Base-by-base conservation (phyloP, 768 basidiomycete species). In the Suillus clintonianus region DNA sequence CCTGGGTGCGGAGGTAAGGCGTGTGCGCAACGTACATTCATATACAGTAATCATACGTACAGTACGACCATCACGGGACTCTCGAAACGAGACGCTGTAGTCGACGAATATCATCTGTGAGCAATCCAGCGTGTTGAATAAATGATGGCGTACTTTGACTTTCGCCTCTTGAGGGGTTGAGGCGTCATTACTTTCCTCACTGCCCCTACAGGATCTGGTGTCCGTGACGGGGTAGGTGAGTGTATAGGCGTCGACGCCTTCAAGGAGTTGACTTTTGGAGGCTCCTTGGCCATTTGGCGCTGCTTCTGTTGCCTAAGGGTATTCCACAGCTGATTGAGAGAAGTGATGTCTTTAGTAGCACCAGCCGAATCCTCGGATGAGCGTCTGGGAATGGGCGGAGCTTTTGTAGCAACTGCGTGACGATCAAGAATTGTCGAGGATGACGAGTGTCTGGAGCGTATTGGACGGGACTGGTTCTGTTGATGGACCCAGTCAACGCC, bases 181-280 rank as follows among this genome's bases (percentile, higher is more conserved):
- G 82, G 76, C 69, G 67, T 80, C 37, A 70, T 70, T 32, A 59
- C 64, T 66, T 78, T 76, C 55, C 69, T 68, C 7, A 71, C 63
- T 36, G 60, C 66, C 65, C 57, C 61, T 64, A 62, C 50, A 62
- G 70, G 75, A 27, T 75, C 72, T 41, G 72, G 62, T 62, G 63
- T 59, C 60, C 75, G 69, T n/a, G 75, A 66, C 19, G 62, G 54
- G 54, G 67, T 24, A 36, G 74, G 70, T 34, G 61, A 19, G 13
- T 34, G 22, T n/a, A 39, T 9, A 17, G 57, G 37, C 37, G 61
- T 41, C 37, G 74, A 53, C 2, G 69, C 41, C 71, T 88, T 88
- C 24, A 91, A 80, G 24, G 89, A 91, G 72, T 86, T 85, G 51
- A 91, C 87, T 74, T 91, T 91, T 36, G 86, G 83, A 59, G 85